These are phyloP conservation scores for Solanum chilense DNA, from an alignment of 257 asterid species.

Conservation along the genomic window DNA sequence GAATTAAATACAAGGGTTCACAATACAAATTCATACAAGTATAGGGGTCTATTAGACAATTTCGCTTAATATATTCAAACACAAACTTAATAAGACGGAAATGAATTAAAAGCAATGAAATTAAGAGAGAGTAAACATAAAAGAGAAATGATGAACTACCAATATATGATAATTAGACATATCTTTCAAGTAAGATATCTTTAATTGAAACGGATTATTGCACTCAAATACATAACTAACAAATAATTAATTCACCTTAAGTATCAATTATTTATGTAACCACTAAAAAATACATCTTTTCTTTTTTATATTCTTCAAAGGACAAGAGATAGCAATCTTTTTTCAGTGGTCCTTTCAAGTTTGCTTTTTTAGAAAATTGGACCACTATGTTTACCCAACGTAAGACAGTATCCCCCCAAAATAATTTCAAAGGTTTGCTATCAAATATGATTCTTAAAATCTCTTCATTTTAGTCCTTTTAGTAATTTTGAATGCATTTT, in stretches of 20 bases:
- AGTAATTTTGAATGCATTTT: background rate
- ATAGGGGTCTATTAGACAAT: fast-evolving
- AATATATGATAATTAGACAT: background rate
- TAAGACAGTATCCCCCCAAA: background rate
- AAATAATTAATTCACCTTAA: background rate
- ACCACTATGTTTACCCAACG: background rate
- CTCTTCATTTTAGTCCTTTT: background rate
- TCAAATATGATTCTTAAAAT: background rate
- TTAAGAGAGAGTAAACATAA: background rate
- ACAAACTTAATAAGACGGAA: background rate
- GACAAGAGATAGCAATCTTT: background rate
- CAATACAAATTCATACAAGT: fast-evolving
- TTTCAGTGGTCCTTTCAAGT: background rate
- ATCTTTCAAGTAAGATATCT: background rate
- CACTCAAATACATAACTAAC: background rate
- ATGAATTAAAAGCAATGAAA: background rate
- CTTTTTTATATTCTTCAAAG: background rate
- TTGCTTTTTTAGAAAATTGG: background rate
- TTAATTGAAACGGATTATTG: background rate
- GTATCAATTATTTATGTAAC: background rate
- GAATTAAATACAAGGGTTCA: too few species aligned
- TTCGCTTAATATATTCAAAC: background rate
- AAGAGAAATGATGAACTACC: background rate
- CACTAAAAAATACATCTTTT: background rate
- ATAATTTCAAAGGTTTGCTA: background rate